phyloP scores from a whole-genome alignment of 805 yeast species.

The Yarrowia yakushimensis region DNA sequence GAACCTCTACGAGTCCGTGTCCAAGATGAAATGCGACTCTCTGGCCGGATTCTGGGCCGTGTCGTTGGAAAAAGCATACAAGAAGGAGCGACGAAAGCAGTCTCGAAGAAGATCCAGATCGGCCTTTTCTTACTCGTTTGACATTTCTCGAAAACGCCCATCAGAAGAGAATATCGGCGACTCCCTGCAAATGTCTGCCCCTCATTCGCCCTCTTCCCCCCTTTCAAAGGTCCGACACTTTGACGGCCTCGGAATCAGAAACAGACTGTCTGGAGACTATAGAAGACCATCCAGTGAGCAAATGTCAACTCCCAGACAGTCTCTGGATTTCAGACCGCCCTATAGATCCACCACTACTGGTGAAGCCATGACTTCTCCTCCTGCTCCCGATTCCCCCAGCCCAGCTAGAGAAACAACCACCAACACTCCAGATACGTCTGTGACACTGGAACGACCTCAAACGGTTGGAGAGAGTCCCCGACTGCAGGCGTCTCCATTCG shows the following conservation, averaged over 20 bases:
- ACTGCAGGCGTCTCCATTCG: conserved; percentile 1
- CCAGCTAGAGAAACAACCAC: not conserved
- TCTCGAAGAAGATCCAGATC: not conserved
- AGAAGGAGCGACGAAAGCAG: conserved; percentile 19
- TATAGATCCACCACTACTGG: not conserved
- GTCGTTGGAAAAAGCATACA: conserved; percentile 50
- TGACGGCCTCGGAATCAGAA: conserved; percentile 15
- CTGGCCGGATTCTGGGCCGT: conserved; percentile 74
- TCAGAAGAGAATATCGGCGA: conserved; percentile 1
- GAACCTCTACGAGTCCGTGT: conserved; percentile 54
- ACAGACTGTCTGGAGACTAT: conserved; percentile 10
- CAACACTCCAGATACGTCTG: conserved; percentile 16
- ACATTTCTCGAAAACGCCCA: not conserved
- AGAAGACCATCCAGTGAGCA: conserved; percentile 21
- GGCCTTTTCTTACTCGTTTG: not conserved
- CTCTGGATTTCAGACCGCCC: conserved; percentile 12
- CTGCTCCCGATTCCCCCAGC: not conserved
- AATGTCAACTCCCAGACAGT: conserved; percentile 13
- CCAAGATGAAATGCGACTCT: conserved; percentile 60
- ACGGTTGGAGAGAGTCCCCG: conserved; percentile 7
- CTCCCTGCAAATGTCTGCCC: not conserved
- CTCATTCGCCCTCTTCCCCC: not conserved
- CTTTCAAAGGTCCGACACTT: not conserved
- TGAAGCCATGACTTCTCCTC: conserved; percentile 8
- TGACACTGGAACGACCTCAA: not conserved